Base-by-base conservation (phyloP, 441 rosid species). In the Croton laevigatus region DNA sequence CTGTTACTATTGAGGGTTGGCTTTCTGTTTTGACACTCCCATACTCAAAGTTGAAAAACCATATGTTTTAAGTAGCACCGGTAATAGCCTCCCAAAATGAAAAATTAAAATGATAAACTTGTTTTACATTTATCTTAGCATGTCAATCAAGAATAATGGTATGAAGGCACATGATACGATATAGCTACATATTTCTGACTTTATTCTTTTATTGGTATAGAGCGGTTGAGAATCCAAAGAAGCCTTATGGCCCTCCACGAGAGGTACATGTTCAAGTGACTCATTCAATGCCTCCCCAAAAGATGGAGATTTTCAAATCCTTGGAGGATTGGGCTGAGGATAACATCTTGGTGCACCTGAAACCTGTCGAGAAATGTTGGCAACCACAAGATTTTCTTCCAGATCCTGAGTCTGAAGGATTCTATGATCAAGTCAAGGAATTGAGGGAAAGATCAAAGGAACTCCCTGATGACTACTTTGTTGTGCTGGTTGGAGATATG, bases 381-480 rank as follows among this genome's bases (percentile, higher is more conserved):
- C 98, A 94, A 72, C 96, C 97, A 6, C 91, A 86, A 62, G 96
- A 94, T 75, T 88, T 91, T 76, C 87, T 94, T 67, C 98, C 96
- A 0, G 89, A 91, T 49, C 83, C 97, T 46, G 83, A 87, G 36
- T 85, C 96, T 0, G 91, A 88, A 40, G 96, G 89, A 68, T 94
- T 94, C 49, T 75, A 85, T 36, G 97, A 94, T n/a, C 93, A 89
- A 81, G 86, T 94, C 16, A 80, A 71, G 76, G 96, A 91, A 71
- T 72, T 94, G 40, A 87, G 93, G 78, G 86, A 81, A 72, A 83
- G 96, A 76, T 82, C 91, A 17, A 87, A 72, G 79, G 93, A 87
- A 78, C 77, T 93, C 40, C 91, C 97, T 0, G 96, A 94, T 72
- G 98, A 94, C 60, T 91, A 89, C 81, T 88, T 91, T 70, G 91